Conservation (phyloP, 2,329 filamentous ascomycete genomes). For the Scedosporium dehoogii region DNA sequence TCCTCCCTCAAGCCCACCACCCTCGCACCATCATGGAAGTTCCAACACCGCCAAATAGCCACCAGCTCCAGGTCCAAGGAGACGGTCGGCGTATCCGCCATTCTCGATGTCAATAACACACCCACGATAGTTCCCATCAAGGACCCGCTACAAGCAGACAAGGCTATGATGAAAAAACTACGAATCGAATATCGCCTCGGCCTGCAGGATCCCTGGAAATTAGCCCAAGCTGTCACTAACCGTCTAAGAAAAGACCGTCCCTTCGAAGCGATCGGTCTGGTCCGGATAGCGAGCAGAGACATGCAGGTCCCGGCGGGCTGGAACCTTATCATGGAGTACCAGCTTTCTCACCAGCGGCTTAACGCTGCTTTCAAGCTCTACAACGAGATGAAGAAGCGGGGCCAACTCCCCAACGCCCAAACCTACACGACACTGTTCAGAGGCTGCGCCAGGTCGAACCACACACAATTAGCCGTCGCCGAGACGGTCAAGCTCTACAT, state of each 20-base stretch:
- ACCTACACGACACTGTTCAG: slow-evolving; percentile 79
- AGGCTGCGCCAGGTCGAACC: slow-evolving; percentile 55
- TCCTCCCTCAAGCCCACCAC: not conserved
- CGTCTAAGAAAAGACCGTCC: slow-evolving; percentile 49
- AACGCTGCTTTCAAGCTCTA: slow-evolving; percentile 67
- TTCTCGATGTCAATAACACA: not conserved
- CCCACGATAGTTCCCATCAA: not conserved
- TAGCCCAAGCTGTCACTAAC: slow-evolving; percentile 57
- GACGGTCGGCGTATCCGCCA: not conserved
- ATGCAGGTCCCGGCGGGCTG: slow-evolving; percentile 65
- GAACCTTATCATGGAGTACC: slow-evolving; percentile 75
- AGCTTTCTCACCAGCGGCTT: slow-evolving; percentile 50
- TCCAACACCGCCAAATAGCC: not conserved
- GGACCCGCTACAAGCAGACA: not conserved
- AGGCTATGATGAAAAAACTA: not conserved
- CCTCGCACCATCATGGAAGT: not conserved
- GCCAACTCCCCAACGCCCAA: slow-evolving; percentile 65
- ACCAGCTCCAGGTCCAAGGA: not conserved
- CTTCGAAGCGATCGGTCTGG: slow-evolving; percentile 58
- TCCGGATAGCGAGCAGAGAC: slow-evolving; percentile 57
- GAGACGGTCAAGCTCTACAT: slow-evolving; percentile 71
- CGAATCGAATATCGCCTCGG: slow-evolving; percentile 23
- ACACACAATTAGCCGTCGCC: slow-evolving; percentile 48
- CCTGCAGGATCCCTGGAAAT: slow-evolving; percentile 60
- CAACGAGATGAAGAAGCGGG: slow-evolving; percentile 98